Evolutionary conservation across 2,329 filamentous ascomycete species (phyloP), one percentile per base, ranked within the genome.

Genomic region (Diplodia seriata): DNA sequence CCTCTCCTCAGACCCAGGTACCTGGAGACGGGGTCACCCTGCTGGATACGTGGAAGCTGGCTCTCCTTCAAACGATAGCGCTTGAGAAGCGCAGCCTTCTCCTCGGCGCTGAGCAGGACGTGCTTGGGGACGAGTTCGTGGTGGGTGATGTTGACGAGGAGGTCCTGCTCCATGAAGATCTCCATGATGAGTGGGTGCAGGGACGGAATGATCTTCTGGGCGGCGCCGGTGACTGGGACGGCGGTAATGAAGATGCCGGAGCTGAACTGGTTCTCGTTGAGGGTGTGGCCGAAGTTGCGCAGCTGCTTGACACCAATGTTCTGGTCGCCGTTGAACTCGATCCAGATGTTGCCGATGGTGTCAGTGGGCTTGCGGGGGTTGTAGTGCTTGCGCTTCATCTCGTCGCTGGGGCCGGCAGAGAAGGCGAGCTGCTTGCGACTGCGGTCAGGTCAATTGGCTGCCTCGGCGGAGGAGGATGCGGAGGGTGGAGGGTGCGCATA

Each of bases 51-150:
- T 4, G 95, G 95, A 76, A 99, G 84, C 83, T 99, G 95, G 11
- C 93, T 97, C 85, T 99, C 95, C 88, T 97, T 98, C 79, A 99
- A 82, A 59, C 95, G 89, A 82, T 99, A 99, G 70, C 95, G 86
- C 81, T 93, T 89, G 69, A 99, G 85, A 75, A 99, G 83, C 47
- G 91, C 90, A 56, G 83, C 82, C 86, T 97, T 97, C 85, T 99
- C 95, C 75, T 96, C 93, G 55, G 89, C 87, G 75, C 92, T 97
- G 68, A 99, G 87, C 69, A 98, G 82, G 47, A 98, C 90, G 78
- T 99, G 95, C 78, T 91, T 93, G 54, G 95, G 95, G 36, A 99
- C 95, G 67, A 99, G 87, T 81, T 98, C 94, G 83, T 99, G 95
- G 79, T 94, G 92, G 69, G 94, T 98, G 80, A 99, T 98, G 82